Evolutionary conservation across 257 asterid species (phyloP), one percentile per base, ranked within the genome.

Genomic region (Scutellaria galericulata): DNA sequence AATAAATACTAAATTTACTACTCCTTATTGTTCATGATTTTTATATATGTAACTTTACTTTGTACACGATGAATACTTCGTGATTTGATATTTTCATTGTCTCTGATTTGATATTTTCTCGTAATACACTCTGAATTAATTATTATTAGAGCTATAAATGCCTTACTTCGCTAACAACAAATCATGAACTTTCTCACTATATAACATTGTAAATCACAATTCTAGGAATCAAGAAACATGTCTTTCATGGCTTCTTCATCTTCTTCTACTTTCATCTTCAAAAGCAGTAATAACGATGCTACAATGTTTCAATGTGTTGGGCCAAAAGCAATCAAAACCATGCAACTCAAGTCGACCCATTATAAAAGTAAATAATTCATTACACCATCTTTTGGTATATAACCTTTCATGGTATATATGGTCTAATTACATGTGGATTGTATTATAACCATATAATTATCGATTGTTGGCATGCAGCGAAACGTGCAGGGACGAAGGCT

Each of bases 261-360:
- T 31, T 27, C 61, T 55, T 55, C 61, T 3, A 22, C 22, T 55
- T 9, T 31, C 44, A 57, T 57, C 41, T 12, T 57, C 41, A 31
- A 31, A 4, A 27, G 20, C 7, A 27, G 5, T 31, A 57, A 6
- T 11, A 9, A 10, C 31, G 45, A 39, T n/a, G 14, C 74, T 64
- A 68, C 78, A 2, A 61, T 78, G 24, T 56, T 74, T 59, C 85
- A 75, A 39, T 75, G 44, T 27, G 72, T 11, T 77, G 86, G 84
- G 13, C 83, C 79, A 45, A 81, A 75, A 72, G 41, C 80, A 18
- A 57, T 59, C 51, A 80, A 79, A 24, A 42, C 66, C 57, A 60
- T 71, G 66, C 48, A 44, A 44, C 48, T 44, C 48, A 66, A 53
- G 40, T 77, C 78, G 51, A 22, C 68, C 66, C 40, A 13, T 51